Evolutionary conservation across 2,329 filamentous ascomycete species (phyloP).

Genomic region (Reticulascus tulasneorum): DNA sequence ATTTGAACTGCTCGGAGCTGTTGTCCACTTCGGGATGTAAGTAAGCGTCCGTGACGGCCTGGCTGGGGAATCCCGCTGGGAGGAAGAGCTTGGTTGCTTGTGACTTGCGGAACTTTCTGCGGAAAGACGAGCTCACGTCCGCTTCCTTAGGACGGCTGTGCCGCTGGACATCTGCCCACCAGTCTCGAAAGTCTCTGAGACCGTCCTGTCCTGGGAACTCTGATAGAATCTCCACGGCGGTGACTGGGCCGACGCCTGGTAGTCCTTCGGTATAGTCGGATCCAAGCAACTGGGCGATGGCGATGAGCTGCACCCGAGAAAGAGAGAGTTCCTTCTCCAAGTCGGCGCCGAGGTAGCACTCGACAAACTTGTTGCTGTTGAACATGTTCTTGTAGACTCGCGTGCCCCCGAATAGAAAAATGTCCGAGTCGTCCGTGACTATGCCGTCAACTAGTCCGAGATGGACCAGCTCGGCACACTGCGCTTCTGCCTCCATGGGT

Average conservation of each 20-base stretch:
- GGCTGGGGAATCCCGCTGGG: conserved; percentile 72
- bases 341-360: conserved; percentile 84
- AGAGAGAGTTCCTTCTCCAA: conserved; percentile 87
- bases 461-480: conserved; percentile 85
- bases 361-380: conserved; percentile 95
- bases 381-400: conserved; percentile 99
- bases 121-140: conserved; percentile 60
- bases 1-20: conserved; percentile 77
- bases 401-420: conserved; percentile 93
- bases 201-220: conserved; percentile 67
- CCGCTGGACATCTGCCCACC: conserved; percentile 79
- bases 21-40: conserved; percentile 79
- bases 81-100: conserved; percentile 85
- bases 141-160: conserved; percentile 60
- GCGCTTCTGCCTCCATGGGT: conserved; percentile 98
- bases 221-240: conserved; percentile 86
- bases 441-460: conserved; percentile 93
- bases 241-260: conserved; percentile 87
- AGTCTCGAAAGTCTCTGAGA: conserved; percentile 74
- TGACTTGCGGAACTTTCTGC: conserved; percentile 77
- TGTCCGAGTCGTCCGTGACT: conserved; percentile 95
- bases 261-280: conserved; percentile 95
- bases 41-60: conserved; percentile 78
- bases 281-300: conserved; percentile 84
- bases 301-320: conserved; percentile 80